phyloP scores from a whole-genome alignment of 2,329 filamentous ascomycete species.

The Mycosphaerelloides madeirae region DNA sequence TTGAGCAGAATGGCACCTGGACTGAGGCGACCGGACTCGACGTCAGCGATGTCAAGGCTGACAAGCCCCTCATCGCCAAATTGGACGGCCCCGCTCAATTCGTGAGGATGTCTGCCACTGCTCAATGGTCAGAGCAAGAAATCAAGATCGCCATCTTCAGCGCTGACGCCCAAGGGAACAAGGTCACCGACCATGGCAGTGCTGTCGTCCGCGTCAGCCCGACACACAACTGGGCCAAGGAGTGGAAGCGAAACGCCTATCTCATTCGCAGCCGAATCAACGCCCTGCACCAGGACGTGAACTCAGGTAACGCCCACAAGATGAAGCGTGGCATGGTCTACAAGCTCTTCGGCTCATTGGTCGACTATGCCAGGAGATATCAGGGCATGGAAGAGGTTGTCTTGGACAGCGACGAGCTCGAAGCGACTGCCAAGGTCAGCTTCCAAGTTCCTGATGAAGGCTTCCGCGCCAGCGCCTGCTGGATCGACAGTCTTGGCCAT shows the following conservation, averaged over 20 bases:
- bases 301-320: constrained; percentile 22
- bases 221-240: constrained; percentile 20
- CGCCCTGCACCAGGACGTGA: constrained; percentile 21
- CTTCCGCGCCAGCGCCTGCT: constrained; percentile 23
- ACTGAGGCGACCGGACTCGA: constrained; percentile 28
- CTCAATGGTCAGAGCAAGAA: background rate
- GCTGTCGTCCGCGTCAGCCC: constrained; percentile 23
- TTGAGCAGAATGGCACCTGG: constrained; percentile 1
- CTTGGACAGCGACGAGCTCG: constrained; percentile 31
- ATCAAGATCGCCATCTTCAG: constrained; percentile 1
- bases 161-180: background rate
- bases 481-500: constrained; percentile 34
- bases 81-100: constrained; percentile 1
- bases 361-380: constrained; percentile 15
- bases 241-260: constrained; percentile 25
- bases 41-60: constrained; percentile 38
- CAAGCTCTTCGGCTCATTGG: constrained; percentile 12
- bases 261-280: constrained; percentile 29
- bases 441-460: constrained; percentile 11
- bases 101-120: background rate
- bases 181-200: constrained; percentile 11
- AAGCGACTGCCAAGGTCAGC: constrained; percentile 25
- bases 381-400: constrained; percentile 12
- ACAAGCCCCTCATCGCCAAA: constrained; percentile 20
- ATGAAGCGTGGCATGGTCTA: constrained; percentile 33